Conservation (phyloP, 2,329 filamentous ascomycete species). For the Cucurbitaria berberidis region DNA sequence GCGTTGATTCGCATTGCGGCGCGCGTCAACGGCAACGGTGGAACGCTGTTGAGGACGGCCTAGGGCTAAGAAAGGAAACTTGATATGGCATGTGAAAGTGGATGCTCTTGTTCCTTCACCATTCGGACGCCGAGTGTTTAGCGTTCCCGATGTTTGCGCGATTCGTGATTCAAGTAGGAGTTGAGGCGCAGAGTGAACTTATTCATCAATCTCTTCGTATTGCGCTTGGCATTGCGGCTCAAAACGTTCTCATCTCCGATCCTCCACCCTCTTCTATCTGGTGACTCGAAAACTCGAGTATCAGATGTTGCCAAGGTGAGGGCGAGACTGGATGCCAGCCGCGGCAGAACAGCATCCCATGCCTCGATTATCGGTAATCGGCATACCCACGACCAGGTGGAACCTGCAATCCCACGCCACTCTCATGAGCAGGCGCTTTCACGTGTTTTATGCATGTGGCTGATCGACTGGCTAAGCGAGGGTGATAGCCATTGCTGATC, state of each 20-base stretch:
- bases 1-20: conserved; percentile 8
- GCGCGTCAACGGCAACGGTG: conserved; percentile 11
- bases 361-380: conserved; percentile 15
- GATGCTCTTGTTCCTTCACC: conserved; percentile 1
- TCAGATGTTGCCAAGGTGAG: neutral
- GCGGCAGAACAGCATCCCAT: too few relatives aligned
- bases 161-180: conserved; percentile 10
- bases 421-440: conserved; percentile 14
- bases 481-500: conserved; percentile 12
- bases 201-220: conserved; percentile 7
- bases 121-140: neutral
- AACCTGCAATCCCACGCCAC: conserved; percentile 12
- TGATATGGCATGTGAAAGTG: conserved; percentile 27
- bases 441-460: conserved; percentile 22
- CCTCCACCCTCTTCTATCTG: neutral
- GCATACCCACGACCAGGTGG: conserved; percentile 9
- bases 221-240: conserved; percentile 16
- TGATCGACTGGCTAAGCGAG: conserved; percentile 18
- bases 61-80: conserved; percentile 8
- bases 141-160: conserved; percentile 2
- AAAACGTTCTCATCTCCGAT: neutral
- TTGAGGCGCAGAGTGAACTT: conserved; percentile 9
- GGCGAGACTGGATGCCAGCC: conserved; percentile 2
- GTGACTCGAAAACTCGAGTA: neutral
- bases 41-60: conserved; percentile 14